These are phyloP conservation scores for Leucoagaricus sp. DNA, from an alignment of 1,284 basidiomycete genomes.

Conservation along the genomic window DNA sequence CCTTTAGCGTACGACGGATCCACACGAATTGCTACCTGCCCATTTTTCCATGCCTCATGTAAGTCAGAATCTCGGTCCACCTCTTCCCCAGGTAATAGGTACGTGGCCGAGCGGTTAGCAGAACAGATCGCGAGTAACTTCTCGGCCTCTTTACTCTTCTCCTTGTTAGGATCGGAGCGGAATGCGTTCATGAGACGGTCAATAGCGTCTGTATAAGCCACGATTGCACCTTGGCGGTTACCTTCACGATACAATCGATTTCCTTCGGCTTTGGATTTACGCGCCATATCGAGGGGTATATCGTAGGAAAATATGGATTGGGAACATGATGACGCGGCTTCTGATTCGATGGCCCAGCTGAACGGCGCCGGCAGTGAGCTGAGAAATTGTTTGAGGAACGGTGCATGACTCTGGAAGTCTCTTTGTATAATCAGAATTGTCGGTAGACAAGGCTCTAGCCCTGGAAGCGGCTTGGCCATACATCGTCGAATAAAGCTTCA, in stretches of 20 bases:
- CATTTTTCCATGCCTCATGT: conserved; percentile 21
- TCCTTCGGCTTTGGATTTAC: conserved; percentile 29
- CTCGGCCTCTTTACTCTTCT: conserved; percentile 25
- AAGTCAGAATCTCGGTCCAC: conserved; percentile 2
- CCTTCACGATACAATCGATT: conserved; percentile 33
- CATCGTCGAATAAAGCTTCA: conserved; percentile 31
- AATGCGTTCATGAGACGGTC: conserved; percentile 30
- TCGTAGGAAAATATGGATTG: conserved; percentile 27
- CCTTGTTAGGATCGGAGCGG: conserved; percentile 27
- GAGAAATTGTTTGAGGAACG: conserved; percentile 34
- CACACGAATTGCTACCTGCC: conserved; percentile 18
- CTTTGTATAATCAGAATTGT: conserved; percentile 32
- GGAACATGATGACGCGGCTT: conserved; percentile 1
- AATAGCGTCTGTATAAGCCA: conserved; percentile 34
- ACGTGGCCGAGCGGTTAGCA: conserved; percentile 32
- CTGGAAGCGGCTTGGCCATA: conserved; percentile 34
- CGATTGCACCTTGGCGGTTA: conserved; percentile 28
- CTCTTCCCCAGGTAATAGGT: conserved; percentile 24
- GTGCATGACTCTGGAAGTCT: conserved; percentile 31
- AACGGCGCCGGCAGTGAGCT: conserved; percentile 37
- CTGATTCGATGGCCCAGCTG: conserved; percentile 37
- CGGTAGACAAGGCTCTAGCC: conserved; percentile 32
- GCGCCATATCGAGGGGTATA: conserved; percentile 28
- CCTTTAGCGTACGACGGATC: conserved; percentile 22
- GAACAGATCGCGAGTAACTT: conserved; percentile 32